These are phyloP conservation scores for Apiotrichum domesticum DNA, from an alignment of 1,284 basidiomycete genomes.

Conservation along the genomic window DNA sequence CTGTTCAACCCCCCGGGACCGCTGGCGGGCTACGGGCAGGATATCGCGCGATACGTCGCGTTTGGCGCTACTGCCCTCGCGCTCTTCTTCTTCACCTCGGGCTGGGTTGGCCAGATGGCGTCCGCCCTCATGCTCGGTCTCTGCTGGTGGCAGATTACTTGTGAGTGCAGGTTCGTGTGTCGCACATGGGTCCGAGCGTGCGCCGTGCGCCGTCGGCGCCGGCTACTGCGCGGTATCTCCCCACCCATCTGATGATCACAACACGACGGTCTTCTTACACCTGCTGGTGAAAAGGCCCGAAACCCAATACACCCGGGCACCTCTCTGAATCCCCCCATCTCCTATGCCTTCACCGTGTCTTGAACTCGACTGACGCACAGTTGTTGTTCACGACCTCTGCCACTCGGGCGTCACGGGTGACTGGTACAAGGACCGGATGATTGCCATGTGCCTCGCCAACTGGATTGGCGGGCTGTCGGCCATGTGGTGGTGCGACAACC, in stretches of 20 bases:
- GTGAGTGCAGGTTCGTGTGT: conserved; percentile 26
- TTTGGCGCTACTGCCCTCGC: conserved; percentile 13
- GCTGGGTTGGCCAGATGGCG: conserved; percentile 54
- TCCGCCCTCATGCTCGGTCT: conserved; percentile 74
- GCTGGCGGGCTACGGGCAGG: conserved; percentile 81
- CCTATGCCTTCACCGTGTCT: too few relatives aligned
- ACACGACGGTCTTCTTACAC: conserved; percentile 62
- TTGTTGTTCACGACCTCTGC: conserved; percentile 62
- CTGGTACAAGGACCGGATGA: conserved; percentile 72
- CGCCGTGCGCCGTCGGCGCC: too few relatives aligned
- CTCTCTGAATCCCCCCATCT: too few relatives aligned
- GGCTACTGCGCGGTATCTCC: neutral
- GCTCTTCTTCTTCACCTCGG: conserved; percentile 30
- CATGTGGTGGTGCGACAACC: conserved; percentile 98
- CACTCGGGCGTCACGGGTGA: conserved; percentile 89
- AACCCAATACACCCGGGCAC: too few relatives aligned
- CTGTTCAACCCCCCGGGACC: conserved; percentile 74
- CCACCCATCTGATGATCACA: neutral
- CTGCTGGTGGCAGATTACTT: conserved; percentile 88
- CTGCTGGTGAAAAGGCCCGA: too few relatives aligned
- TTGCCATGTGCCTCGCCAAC: conserved; percentile 65
- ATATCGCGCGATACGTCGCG: conserved; percentile 56
- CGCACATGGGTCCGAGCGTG: neutral
- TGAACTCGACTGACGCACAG: too few relatives aligned
- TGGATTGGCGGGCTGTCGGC: conserved; percentile 88